A percentile compares a stretch with the other conserved stretches of the same genome.
Evolutionary conservation across 1,284 basidiomycete species (phyloP).

Genomic region (Cystobasidium sp.): DNA sequence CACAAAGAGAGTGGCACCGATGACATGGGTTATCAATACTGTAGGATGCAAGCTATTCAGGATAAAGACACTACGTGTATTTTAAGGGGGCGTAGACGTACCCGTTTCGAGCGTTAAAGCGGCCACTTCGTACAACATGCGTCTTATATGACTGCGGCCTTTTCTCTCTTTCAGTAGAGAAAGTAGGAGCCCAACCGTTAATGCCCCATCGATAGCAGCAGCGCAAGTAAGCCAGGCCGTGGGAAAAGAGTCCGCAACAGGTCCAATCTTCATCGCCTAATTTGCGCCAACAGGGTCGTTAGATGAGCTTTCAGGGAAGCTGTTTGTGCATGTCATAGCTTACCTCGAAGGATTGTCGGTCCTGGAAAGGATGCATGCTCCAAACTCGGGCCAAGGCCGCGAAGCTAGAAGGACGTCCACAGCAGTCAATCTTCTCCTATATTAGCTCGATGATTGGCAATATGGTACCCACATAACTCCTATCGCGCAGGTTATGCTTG

Average conservation of each 20-base stretch:
- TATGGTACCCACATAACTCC: constrained; percentile 12
- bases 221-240: constrained; percentile 43
- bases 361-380: constrained; percentile 25
- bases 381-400: constrained; percentile 22
- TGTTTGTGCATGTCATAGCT: background rate
- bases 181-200: constrained; percentile 24
- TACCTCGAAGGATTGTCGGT: constrained; percentile 14
- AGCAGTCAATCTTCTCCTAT: background rate
- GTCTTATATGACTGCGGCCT: background rate
- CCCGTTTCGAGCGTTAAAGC: constrained; percentile 38
- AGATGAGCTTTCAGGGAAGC: background rate
- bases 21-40: constrained; percentile 35
- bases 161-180: constrained; percentile 13
- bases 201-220: constrained; percentile 33
- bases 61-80: background rate
- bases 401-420: constrained; percentile 14
- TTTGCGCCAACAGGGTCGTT: background rate
- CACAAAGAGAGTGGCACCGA: constrained; percentile 37
- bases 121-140: constrained; percentile 24
- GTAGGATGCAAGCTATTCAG: too few species aligned
- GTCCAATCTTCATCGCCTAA: constrained; percentile 24
- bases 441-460: background rate
- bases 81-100: background rate
- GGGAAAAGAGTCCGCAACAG: constrained; percentile 24
- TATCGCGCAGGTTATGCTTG: constrained; percentile 4